Percentiles rank a stretch among this genome's conserved stretches.
Evolutionary conservation across 768 basidiomycete species (phyloP).

Genomic region (Leccinellum rugosiceps): DNA sequence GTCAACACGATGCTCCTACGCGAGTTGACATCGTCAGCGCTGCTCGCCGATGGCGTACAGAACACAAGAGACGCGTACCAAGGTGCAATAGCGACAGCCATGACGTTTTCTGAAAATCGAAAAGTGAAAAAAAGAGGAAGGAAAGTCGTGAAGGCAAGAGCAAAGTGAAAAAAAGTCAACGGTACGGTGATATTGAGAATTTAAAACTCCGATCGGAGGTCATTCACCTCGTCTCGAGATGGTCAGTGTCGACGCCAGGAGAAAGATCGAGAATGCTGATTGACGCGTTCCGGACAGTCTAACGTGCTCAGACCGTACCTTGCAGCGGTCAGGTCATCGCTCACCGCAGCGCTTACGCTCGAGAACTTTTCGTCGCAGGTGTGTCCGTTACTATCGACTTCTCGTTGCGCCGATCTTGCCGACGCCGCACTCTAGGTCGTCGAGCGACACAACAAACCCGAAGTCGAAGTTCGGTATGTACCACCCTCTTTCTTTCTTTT

Average conservation of each 20-base stretch:
- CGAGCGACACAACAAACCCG: constrained; percentile 96
- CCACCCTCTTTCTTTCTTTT: neutral
- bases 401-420: constrained; percentile 6
- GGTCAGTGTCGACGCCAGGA: constrained; percentile 41
- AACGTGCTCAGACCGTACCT: constrained; percentile 96
- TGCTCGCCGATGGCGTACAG: neutral
- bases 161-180: neutral
- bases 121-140: constrained; percentile 3
- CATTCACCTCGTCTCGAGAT: constrained; percentile 35
- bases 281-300: constrained; percentile 52
- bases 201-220: constrained; percentile 45
- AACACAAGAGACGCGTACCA: constrained; percentile 47
- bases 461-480: constrained; percentile 82
- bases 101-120: constrained; percentile 29
- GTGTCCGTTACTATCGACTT: neutral
- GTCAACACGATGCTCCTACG: constrained; percentile 59
- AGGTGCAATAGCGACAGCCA: constrained; percentile 61
- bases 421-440: constrained; percentile 59
- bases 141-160: neutral
- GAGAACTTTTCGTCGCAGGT: constrained; percentile 95
- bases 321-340: constrained; percentile 89
- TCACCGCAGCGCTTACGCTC: constrained; percentile 95
- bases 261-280: neutral
- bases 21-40: constrained; percentile 1
- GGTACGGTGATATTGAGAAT: neutral